phyloP scores from a whole-genome alignment of 2,329 filamentous ascomycete species.

The Pseudogymnoascus sp. region DNA sequence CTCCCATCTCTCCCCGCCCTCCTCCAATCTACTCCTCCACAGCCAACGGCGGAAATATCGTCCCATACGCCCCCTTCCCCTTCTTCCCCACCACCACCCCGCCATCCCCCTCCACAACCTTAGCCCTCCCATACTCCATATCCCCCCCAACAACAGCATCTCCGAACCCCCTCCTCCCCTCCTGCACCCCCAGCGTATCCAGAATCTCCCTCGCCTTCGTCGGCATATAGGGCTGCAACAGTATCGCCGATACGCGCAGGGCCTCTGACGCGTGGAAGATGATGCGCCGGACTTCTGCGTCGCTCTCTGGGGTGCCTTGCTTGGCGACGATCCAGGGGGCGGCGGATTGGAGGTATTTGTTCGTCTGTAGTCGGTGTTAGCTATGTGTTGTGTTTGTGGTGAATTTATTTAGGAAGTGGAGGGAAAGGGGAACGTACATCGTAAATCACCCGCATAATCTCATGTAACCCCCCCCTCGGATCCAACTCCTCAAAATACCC shows the following conservation, averaged over 20 bases:
- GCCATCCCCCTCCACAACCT: slow-evolving; percentile 27
- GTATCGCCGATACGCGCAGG: slow-evolving; percentile 69
- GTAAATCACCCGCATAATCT: slow-evolving; percentile 54
- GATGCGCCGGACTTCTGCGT: slow-evolving; percentile 43
- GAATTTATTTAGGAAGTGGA: no score
- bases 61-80: background rate
- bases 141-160: slow-evolving; percentile 59
- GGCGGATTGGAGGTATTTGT: slow-evolving; percentile 55
- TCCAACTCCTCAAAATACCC: slow-evolving; percentile 55
- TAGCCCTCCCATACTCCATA: slow-evolving; percentile 52
- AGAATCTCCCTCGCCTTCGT: slow-evolving; percentile 64
- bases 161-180: slow-evolving; percentile 52
- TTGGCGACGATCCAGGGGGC: slow-evolving; percentile 60
- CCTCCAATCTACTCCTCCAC: background rate
- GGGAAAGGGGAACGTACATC: slow-evolving; percentile 37
- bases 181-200: slow-evolving; percentile 66
- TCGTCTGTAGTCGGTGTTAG: slow-evolving; percentile 42
- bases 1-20: background rate
- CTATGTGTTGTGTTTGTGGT: background rate
- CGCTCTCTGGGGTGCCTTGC: slow-evolving; percentile 29
- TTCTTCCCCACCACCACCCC: slow-evolving; percentile 34
- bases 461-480: slow-evolving; percentile 55
- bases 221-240: slow-evolving; percentile 89
- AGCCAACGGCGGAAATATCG: background rate
- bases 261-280: slow-evolving; percentile 70